Conservation (phyloP, 495 filamentous ascomycete genomes). For the Rhypophila decipiens region DNA sequence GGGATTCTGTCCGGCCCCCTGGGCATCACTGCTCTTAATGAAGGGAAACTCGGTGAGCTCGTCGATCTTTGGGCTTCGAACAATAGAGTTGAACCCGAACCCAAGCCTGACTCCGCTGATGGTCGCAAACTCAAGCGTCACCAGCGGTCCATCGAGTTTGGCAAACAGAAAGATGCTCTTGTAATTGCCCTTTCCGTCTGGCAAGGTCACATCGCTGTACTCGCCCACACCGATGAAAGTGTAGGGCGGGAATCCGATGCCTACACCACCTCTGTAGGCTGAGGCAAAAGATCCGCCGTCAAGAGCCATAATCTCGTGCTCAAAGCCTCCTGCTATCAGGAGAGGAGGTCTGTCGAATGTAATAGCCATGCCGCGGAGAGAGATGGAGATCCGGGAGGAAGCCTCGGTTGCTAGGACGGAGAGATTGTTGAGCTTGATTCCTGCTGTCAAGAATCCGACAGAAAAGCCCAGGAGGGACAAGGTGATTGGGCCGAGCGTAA, state of each 20-base stretch:
- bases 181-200: constrained; percentile 9
- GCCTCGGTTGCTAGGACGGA: constrained; percentile 4
- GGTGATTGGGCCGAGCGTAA: constrained; percentile 35
- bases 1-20: not conserved
- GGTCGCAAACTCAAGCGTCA: constrained; percentile 34
- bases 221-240: constrained; percentile 33
- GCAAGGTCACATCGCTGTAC: constrained; percentile 14
- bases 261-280: constrained; percentile 32
- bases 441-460: constrained; percentile 7
- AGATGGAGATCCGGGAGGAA: constrained; percentile 8
- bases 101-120: constrained; percentile 34
- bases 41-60: constrained; percentile 36
- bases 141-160: constrained; percentile 38
- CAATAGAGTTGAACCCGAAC: constrained; percentile 39
- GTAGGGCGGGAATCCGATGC: constrained; percentile 31
- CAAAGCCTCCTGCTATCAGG: constrained; percentile 31
- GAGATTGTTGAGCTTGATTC: constrained; percentile 3
- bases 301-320: constrained; percentile 10
- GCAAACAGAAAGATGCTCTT: constrained; percentile 35
- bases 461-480: constrained; percentile 33
- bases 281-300: constrained; percentile 3
- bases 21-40: constrained; percentile 10
- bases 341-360: constrained; percentile 34
- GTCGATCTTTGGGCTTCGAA: constrained; percentile 26
- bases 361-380: constrained; percentile 31